These are phyloP conservation scores for Calophaca sinica DNA, from an alignment of 306 rosid genomes.

Conservation along the genomic window DNA sequence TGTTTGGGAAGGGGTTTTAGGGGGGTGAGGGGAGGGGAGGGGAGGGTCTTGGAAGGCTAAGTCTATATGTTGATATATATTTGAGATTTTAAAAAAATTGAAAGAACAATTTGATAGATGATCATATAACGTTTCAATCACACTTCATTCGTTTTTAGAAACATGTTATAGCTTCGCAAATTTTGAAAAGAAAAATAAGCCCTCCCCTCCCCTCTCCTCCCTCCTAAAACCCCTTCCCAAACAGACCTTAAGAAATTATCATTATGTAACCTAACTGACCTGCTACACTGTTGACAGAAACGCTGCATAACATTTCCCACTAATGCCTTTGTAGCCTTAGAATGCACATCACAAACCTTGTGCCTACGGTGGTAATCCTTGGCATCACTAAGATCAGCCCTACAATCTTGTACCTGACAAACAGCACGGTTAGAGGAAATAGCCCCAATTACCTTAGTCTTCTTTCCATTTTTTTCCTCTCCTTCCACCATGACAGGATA, in stretches of 20 bases:
- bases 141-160: too few species aligned
- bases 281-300: conserved; percentile 96
- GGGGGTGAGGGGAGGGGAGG: too few species aligned
- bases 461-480: conserved; percentile 67
- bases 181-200: too few species aligned
- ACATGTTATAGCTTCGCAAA: too few species aligned
- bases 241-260: conserved; percentile 6
- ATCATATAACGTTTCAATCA: too few species aligned
- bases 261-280: conserved; percentile 58
- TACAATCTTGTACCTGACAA: conserved; percentile 92
- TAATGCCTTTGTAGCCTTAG: conserved; percentile 76
- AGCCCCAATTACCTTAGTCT: conserved; percentile 66
- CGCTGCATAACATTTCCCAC: conserved; percentile 87
- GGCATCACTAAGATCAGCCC: conserved; percentile 78
- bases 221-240: too few species aligned
- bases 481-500: conserved; percentile 48
- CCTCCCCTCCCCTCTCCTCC: too few species aligned
- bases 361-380: conserved; percentile 85
- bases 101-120: too few species aligned
- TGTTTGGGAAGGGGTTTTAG: too few species aligned
- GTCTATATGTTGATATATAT: too few species aligned
- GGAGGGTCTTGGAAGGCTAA: too few species aligned
- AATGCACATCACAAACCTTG: conserved; percentile 86
- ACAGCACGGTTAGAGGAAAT: conserved; percentile 59
- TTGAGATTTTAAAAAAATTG: too few species aligned